Percentiles rank a stretch among this genome's conserved stretches.
Conservation (phyloP, 495 filamentous ascomycete species). For the Penicillium odoratum region DNA sequence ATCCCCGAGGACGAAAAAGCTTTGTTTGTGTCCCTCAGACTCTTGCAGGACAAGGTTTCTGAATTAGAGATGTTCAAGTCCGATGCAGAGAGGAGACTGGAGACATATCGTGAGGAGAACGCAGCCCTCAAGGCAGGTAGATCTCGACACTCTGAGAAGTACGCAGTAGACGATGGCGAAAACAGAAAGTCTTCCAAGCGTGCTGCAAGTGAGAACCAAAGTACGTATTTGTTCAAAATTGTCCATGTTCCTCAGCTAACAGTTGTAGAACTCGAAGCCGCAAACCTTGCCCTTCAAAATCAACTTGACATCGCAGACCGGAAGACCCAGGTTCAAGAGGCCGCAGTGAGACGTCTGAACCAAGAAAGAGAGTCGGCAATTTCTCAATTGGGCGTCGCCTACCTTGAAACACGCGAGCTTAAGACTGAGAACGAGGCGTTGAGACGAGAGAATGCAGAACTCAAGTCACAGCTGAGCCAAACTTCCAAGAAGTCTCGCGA, state of each 20-base stretch:
- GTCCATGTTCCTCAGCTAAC: slow-evolving; percentile 6
- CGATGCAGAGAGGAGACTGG: slow-evolving; percentile 55
- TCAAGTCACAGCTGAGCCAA: slow-evolving; percentile 43
- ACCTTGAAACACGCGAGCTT: slow-evolving; percentile 61
- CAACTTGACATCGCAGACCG: slow-evolving; percentile 60
- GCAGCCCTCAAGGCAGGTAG: slow-evolving; percentile 52
- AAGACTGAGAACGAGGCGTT: slow-evolving; percentile 57
- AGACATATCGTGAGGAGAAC: slow-evolving; percentile 58
- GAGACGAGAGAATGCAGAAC: slow-evolving; percentile 47
- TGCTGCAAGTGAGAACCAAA: slow-evolving; percentile 50
- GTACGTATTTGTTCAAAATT: slow-evolving; percentile 35
- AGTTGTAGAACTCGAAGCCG: slow-evolving; percentile 56
- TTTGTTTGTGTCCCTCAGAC: slow-evolving; percentile 63
- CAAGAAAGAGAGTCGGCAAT: slow-evolving; percentile 66
- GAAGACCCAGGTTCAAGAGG: slow-evolving; percentile 59
- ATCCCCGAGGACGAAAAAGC: slow-evolving; percentile 70
- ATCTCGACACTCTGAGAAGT: slow-evolving; percentile 43
- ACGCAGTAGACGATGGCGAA: slow-evolving; percentile 41
- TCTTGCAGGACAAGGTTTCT: slow-evolving; percentile 66
- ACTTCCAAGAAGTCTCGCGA: slow-evolving; percentile 27
- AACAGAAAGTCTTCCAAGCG: slow-evolving; percentile 38
- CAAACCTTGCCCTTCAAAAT: slow-evolving; percentile 55
- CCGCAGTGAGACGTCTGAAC: slow-evolving; percentile 57
- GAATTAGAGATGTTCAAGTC: slow-evolving; percentile 60
- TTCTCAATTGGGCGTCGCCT: slow-evolving; percentile 62